Base-by-base conservation (phyloP, 768 basidiomycete species). In the Russula lepida region DNA sequence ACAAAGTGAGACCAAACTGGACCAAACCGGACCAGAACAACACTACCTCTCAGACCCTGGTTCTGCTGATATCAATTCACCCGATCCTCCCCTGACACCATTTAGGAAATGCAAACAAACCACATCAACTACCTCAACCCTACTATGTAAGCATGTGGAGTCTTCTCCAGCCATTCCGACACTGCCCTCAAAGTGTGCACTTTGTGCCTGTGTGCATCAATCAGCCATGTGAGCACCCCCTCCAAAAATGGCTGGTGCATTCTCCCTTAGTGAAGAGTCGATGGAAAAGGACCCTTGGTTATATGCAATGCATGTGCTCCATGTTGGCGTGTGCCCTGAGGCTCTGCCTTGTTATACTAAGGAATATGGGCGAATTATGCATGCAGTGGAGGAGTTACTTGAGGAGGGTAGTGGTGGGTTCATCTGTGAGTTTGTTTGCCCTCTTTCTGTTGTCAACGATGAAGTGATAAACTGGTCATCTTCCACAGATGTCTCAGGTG, bases 371-470 rank as follows among this genome's bases (percentile, higher is more conserved):
- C 79, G 82, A 48, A 86, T 97, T 25, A 68, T 94, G 67, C 77
- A 81, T 25, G 82, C 83, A 43, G 85, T 98, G 4, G 86, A 88
- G 55, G 89, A 93, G 63, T 76, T 95, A 32, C 76, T 99, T 15
- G 93, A 97, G 61, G 91, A 93, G 65, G 92, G 93, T 0, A 91
- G 88, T 41, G 95, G 95, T 1, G 95, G 95, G 19, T 99, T 97
- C 72, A 78, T 99, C 54, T 98, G 95, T 95, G 69, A 70, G 92
- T 77, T 11, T 35, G 7, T 15, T 47, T n/a, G n/a, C n/a, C n/a
- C n/a, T n/a, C n/a, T n/a, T n/a, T n/a, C n/a, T n/a, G n/a, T n/a
- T n/a, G n/a, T 9, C 30, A 30, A n/a, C 37, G 21, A 48, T 25
- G 6, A 25, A 28, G 21, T 37, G 9, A 35, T 21, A 25, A 60